These are phyloP conservation scores for Xylaria sp. DNA, from an alignment of 2,329 filamentous ascomycete species.

Conservation along the genomic window DNA sequence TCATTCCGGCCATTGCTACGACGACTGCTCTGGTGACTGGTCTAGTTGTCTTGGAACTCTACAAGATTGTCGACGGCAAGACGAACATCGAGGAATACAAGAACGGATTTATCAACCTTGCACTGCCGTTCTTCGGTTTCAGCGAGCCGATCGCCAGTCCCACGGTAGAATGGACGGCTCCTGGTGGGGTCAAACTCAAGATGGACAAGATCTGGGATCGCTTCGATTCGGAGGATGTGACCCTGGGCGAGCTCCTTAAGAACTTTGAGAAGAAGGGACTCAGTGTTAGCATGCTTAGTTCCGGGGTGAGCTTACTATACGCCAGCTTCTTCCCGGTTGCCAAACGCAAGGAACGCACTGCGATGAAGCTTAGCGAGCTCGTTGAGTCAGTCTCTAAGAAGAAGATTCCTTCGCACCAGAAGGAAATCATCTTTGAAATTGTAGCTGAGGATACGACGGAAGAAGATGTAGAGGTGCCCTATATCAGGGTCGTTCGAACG, in stretches of 20 bases:
- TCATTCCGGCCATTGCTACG: conserved; percentile 97
- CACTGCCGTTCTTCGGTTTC: conserved; percentile 97
- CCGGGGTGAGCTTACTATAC: conserved; percentile 94
- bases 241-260: conserved; percentile 83
- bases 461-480: conserved; percentile 96
- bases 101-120: conserved; percentile 97
- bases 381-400: conserved; percentile 93
- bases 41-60: conserved; percentile 89
- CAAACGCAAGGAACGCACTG: conserved; percentile 83
- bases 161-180: conserved; percentile 88
- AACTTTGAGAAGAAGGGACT: conserved; percentile 85
- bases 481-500: conserved; percentile 91
- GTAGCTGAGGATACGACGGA: conserved; percentile 88
- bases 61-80: conserved; percentile 97
- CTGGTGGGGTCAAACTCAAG: conserved; percentile 75
- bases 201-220: conserved; percentile 99
- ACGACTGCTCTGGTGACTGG: conserved; percentile 96
- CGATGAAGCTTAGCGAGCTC: conserved; percentile 86
- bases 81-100: conserved; percentile 98
- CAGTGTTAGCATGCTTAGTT: conserved; percentile 91
- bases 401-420: conserved; percentile 88
- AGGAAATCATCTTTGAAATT: conserved; percentile 96
- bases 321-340: conserved; percentile 87
- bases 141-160: conserved; percentile 94
- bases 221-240: conserved; percentile 89